Percentiles rank a stretch among this genome's conserved stretches.
These are phyloP conservation scores for Suillus luteus DNA, from an alignment of 768 basidiomycete genomes.

Conservation along the genomic window DNA sequence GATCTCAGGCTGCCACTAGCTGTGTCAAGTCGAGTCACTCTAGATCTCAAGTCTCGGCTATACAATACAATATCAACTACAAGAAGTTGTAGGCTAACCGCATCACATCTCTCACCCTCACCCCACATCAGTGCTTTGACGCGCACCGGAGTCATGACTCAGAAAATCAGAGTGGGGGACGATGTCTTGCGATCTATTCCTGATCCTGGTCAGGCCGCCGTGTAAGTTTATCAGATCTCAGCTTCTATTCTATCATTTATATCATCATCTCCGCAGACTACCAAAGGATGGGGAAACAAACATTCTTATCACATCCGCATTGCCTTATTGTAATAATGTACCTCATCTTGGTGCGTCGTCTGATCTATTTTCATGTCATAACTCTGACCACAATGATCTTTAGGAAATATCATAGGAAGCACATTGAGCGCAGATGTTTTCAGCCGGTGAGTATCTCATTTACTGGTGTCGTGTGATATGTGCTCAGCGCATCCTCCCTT, in stretches of 20 bases:
- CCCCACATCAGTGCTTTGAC: background rate
- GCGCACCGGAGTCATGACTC: constrained; percentile 40
- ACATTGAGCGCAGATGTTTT: constrained; percentile 97
- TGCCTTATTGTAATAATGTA: constrained; percentile 97
- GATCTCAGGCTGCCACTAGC: background rate
- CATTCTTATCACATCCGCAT: constrained; percentile 89
- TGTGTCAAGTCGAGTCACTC: background rate
- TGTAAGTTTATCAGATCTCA: constrained; percentile 36
- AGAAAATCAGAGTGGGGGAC: constrained; percentile 53
- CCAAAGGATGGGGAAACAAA: constrained; percentile 89
- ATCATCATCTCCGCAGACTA: constrained; percentile 40
- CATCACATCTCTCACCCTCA: background rate
- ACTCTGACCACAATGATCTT: background rate
- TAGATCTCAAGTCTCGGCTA: background rate
- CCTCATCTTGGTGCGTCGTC: constrained; percentile 80
- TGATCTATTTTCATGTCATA: constrained; percentile 12
- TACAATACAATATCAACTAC: background rate
- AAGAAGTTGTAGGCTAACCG: background rate
- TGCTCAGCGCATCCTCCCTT: constrained; percentile 9
- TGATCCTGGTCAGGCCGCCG: constrained; percentile 51
- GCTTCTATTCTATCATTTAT: background rate
- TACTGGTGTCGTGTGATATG: background rate
- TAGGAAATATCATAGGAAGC: constrained; percentile 92
- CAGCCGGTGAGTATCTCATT: constrained; percentile 64
- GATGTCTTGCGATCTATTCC: constrained; percentile 53